Evolutionary conservation across 352 stramenopile species (phyloP), one percentile per base, ranked within the genome.

Genomic region (Globisporangium takayamanum): DNA sequence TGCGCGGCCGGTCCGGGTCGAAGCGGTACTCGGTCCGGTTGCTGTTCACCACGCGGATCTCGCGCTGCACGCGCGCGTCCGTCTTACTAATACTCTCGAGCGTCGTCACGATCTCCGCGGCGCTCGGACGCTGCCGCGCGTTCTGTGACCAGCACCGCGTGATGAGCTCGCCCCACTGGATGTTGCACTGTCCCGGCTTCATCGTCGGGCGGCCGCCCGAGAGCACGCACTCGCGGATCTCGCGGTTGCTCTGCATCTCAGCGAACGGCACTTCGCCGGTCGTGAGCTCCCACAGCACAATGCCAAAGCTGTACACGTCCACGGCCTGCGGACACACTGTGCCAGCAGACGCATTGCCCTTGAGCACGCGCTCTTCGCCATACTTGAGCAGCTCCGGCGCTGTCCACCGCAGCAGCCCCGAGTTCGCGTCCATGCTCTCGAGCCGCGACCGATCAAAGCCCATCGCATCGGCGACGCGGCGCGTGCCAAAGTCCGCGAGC

Each of bases 221-320:
- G 46, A 91, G 66, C 60, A 94, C 81, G 57, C 88, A 85, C 51
- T 82, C 74, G 51, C 73, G 74, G 55, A 94, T 87, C 58, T 94
- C 83, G 57, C 67, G 68, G 59, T 92, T 93, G 36, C 62, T 81
- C 46, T 68, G 59, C 66, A 89, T 78, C 53, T 86, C 72, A 20
- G 68, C 66, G 57, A 87, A 95, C 44, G 85, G 85, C 48, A 92
- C 48, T 57, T 95, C 80, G n/a, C 80, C 76, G 44, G 83, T 89
- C 56, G 80, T 88, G 56, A 95, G 78, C 68, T 95, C 85, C 82
- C 82, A 95, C 74, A 95, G 84, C 59, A 95, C 78, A 28, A 95
- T 86, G 48, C 85, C 85, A 55, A 95, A 93, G 64, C 78, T 90
- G 66, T 92, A 95, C 28, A 95, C 77, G 66, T 95, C 85, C 22